Percentiles rank a stretch among this genome's conserved stretches.
Evolutionary conservation across 2,329 filamentous ascomycete species (phyloP).

Genomic region (Clarireedia homoeocarpa): DNA sequence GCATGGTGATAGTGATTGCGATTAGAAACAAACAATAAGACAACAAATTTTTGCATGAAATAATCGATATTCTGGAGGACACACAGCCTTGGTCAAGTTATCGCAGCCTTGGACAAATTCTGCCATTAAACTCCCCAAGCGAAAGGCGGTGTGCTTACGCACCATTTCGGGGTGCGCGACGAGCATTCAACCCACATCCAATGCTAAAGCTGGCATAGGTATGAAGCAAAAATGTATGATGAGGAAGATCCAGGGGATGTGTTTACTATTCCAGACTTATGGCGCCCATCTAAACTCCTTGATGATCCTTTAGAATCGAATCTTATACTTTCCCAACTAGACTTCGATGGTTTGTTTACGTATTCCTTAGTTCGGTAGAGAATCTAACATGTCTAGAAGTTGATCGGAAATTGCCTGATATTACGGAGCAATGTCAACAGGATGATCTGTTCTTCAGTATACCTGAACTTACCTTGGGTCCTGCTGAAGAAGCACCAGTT

Average conservation of each 20-base stretch:
- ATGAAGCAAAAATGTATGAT: slow-evolving; percentile 23
- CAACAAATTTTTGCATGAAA: too few relatives aligned
- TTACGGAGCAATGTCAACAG: slow-evolving; percentile 13
- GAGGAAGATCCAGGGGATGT: slow-evolving; percentile 39
- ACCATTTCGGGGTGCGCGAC: too few relatives aligned
- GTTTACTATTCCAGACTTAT: slow-evolving; percentile 57
- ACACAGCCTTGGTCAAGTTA: too few relatives aligned
- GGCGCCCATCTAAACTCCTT: slow-evolving; percentile 45
- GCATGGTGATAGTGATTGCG: slow-evolving; percentile 41
- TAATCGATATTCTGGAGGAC: too few relatives aligned
- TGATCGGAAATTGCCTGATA: slow-evolving; percentile 19
- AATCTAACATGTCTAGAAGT: slow-evolving; percentile 18
- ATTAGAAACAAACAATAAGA: not conserved
- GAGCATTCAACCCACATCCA: too few relatives aligned
- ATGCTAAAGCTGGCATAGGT: too few relatives aligned
- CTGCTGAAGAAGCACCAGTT: slow-evolving; percentile 1
- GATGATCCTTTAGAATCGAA: slow-evolving; percentile 23
- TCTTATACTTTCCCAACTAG: slow-evolving; percentile 27
- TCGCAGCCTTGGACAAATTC: not conserved
- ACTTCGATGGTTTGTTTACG: slow-evolving; percentile 21
- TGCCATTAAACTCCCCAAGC: too few relatives aligned
- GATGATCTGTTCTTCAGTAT: slow-evolving; percentile 26
- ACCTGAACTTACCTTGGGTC: slow-evolving; percentile 21
- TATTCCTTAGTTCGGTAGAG: too few relatives aligned
- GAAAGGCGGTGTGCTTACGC: not conserved